Conservation (phyloP, 2,329 filamentous ascomycete species). For the Calonectria leucothoes region DNA sequence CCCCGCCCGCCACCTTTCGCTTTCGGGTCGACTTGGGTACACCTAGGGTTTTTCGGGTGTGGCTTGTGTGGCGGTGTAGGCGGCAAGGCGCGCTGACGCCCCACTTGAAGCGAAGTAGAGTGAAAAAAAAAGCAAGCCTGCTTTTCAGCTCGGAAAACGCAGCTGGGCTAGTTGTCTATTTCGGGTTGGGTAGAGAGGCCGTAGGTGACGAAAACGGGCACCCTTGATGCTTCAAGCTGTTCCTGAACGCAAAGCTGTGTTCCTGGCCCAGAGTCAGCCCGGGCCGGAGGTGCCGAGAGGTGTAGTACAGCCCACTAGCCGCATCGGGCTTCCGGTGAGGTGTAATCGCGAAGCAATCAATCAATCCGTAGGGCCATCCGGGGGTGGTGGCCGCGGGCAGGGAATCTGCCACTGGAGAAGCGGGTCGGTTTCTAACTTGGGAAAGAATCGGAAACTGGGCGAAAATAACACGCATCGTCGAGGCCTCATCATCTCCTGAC, state of each 20-base stretch:
- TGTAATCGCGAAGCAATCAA: background rate
- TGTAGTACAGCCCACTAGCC: conserved; percentile 24
- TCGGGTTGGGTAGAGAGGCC: conserved; percentile 6
- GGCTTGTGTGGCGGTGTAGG: conserved; percentile 17
- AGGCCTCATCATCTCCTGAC: conserved; percentile 41
- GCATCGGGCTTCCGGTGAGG: conserved; percentile 23
- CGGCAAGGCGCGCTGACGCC: background rate
- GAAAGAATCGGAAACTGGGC: conserved; percentile 24
- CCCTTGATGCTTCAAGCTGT: background rate
- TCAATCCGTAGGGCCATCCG: conserved; percentile 2
- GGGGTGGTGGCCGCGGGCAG: background rate
- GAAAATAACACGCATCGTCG: conserved; percentile 27
- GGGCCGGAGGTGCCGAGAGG: conserved; percentile 25
- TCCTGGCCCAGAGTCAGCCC: conserved; percentile 16
- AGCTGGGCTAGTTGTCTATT: background rate
- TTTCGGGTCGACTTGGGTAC: background rate
- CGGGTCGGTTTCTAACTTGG: conserved; percentile 20
- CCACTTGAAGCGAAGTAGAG: background rate
- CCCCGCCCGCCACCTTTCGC: background rate
- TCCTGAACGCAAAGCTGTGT: background rate
- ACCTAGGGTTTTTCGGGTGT: conserved; percentile 5
- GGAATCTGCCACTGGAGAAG: conserved; percentile 11
- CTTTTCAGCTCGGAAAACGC: background rate
- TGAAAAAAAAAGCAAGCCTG: background rate
- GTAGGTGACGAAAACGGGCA: background rate